Base-by-base conservation (phyloP, 805 yeast species). In the Grigorovia transvaalensis region DNA sequence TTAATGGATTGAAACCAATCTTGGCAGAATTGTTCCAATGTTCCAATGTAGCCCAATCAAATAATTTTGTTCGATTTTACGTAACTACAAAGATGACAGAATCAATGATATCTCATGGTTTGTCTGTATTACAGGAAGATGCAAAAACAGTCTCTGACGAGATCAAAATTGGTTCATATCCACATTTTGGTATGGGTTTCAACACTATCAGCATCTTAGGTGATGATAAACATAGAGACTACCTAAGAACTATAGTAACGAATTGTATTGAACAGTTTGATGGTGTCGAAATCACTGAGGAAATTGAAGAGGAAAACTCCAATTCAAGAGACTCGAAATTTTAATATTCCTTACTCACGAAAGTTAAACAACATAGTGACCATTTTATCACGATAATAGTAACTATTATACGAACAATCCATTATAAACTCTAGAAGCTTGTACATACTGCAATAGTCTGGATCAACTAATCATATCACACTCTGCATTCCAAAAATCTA, bases 81-180 rank as follows among this genome's bases (percentile, higher is more conserved):
- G 85, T 88, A 12, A 77, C 76, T 52, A 88, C 96, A 0, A 59
- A 64, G 2, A 61, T 77, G 12, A 66, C 78, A 1, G 96, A 88
- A 62, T 77, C 85, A 7, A 78, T 73, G 50, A 75, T 88, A 60
- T 93, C 96, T 0, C 81, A 85, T 2, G 78, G 71, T 50, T 70
- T 88, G 54, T 60, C 77, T 1, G 60, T 68, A 1, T 63, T 85
- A 30, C 93, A 86, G 57, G 60, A 61, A 2, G 65, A 66, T 45
- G 71, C 72, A 19, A 59, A 60, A 5, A 53, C 58, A 4, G 56
- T 60, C 5, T 66, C 68, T 4, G 51, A 54, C 18, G 64, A 63
- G 38, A 74, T 88, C 49, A 88, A 88, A 61, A 74, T 88, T 47
- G 96, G 96, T 2, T 82, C 90, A 38, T 88, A 88, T 63, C 96